phyloP scores from a whole-genome alignment of 202 grass and related monocot genomes.

The Sporobolus alterniflorus region DNA sequence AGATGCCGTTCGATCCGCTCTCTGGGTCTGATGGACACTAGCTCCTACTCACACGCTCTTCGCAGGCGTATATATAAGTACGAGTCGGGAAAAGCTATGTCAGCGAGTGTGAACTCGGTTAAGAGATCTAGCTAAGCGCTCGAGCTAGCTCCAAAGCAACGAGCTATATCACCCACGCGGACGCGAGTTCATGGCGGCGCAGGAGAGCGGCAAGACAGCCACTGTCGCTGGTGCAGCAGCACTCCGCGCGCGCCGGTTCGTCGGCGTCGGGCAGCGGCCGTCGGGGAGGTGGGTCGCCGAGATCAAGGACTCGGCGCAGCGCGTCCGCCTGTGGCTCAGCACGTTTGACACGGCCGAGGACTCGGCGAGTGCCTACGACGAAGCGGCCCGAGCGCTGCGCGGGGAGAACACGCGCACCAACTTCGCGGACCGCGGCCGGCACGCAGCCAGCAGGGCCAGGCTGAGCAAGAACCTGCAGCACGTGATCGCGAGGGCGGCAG shows the following conservation, averaged over 20 bases:
- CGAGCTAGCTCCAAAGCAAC: neutral
- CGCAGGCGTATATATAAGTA: conserved; percentile 25
- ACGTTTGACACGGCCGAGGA: conserved; percentile 91
- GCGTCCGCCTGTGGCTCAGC: conserved; percentile 77
- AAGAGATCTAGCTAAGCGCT: neutral
- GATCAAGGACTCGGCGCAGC: conserved; percentile 83
- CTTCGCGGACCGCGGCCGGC: conserved; percentile 42
- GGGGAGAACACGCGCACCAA: conserved; percentile 67
- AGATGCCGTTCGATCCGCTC: conserved; percentile 37
- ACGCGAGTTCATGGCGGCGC: conserved; percentile 32
- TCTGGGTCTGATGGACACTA: neutral
- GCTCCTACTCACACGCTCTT: neutral
- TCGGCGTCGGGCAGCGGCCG: conserved; percentile 65
- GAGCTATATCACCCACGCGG: neutral
- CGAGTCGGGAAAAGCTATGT: neutral
- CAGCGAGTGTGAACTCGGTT: conserved; percentile 10
- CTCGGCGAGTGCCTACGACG: conserved; percentile 86
- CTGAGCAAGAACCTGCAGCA: conserved; percentile 57
- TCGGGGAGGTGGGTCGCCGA: conserved; percentile 79
- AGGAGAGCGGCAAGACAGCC: conserved; percentile 27
- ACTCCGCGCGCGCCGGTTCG: conserved; percentile 52
- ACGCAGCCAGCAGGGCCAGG: conserved; percentile 31
- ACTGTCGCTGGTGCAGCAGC: no score
- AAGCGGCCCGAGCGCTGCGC: conserved; percentile 65
- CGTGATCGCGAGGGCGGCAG: conserved; percentile 44